These are phyloP conservation scores for Panaeolus cyanescens DNA, from an alignment of 768 basidiomycete species.

Conservation along the genomic window DNA sequence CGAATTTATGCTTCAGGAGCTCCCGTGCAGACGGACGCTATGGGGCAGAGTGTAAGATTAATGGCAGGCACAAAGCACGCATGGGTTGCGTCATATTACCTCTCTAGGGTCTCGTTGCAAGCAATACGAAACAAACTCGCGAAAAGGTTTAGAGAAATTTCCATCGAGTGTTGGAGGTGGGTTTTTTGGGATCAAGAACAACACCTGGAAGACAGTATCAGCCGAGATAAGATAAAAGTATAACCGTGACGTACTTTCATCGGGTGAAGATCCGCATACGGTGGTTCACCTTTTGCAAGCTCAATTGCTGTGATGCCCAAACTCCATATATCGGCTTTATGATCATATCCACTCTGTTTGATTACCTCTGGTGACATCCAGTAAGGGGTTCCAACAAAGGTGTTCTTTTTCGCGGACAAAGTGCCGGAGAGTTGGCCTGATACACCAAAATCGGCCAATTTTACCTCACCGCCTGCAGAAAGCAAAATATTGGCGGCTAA, in stretches of 20 bases:
- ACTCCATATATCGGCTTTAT: constrained; percentile 99
- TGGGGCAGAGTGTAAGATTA: constrained; percentile 8
- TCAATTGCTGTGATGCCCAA: constrained; percentile 97
- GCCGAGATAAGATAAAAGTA: not conserved
- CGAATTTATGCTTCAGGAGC: constrained; percentile 94
- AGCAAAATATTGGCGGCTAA: constrained; percentile 93
- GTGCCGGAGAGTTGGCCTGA: constrained; percentile 96
- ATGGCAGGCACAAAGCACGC: constrained; percentile 16
- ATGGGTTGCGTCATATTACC: constrained; percentile 50
- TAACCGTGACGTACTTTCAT: constrained; percentile 77
- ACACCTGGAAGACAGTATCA: constrained; percentile 55
- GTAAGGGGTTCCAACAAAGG: constrained; percentile 96
- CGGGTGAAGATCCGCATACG: constrained; percentile 97
- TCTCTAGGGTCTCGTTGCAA: constrained; percentile 93
- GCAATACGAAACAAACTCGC: constrained; percentile 92
- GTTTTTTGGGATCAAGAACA: constrained; percentile 98
- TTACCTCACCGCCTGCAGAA: constrained; percentile 92
- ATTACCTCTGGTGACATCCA: constrained; percentile 99
- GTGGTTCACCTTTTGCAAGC: constrained; percentile 95
- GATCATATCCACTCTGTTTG: constrained; percentile 98
- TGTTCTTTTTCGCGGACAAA: constrained; percentile 94
- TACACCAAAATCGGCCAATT: constrained; percentile 98
- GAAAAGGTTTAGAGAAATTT: constrained; percentile 89
- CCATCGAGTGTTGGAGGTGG: constrained; percentile 89
- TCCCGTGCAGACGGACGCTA: constrained; percentile 95